These are phyloP conservation scores for Citrus cavaleriei DNA, from an alignment of 345 rosid genomes.

Conservation along the genomic window DNA sequence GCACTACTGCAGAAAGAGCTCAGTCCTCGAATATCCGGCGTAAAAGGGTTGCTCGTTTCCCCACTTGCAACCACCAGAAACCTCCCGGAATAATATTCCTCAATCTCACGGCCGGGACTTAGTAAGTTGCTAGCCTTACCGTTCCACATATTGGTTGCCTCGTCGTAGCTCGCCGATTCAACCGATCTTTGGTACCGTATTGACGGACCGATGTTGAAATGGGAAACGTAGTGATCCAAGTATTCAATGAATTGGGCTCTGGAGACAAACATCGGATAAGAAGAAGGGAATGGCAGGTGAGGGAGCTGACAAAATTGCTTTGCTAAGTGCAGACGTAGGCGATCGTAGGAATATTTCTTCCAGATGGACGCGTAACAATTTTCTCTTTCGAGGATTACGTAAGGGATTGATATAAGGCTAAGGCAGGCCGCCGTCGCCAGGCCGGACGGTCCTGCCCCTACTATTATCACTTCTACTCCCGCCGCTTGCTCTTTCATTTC, in stretches of 20 bases:
- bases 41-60: slow-evolving; percentile 39
- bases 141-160: slow-evolving; percentile 34
- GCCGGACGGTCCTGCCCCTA: slow-evolving; percentile 85
- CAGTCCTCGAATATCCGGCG: slow-evolving; percentile 49
- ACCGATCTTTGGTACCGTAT: slow-evolving; percentile 37
- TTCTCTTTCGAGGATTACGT: slow-evolving; percentile 62
- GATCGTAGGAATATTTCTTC: slow-evolving; percentile 64
- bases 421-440: slow-evolving; percentile 68
- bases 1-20: slow-evolving; percentile 5
- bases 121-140: slow-evolving; percentile 37
- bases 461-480: slow-evolving; percentile 28
- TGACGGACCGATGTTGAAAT: slow-evolving; percentile 46
- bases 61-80: slow-evolving; percentile 72
- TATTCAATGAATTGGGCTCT: slow-evolving; percentile 49
- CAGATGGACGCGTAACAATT: slow-evolving; percentile 64
- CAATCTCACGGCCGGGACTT: slow-evolving; percentile 31
- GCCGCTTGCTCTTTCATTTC: slow-evolving; percentile 24
- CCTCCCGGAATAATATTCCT: slow-evolving; percentile 43
- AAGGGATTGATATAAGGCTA: slow-evolving; percentile 46
- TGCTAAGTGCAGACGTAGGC: slow-evolving; percentile 67
- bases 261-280: slow-evolving; percentile 42
- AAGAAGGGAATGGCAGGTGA: slow-evolving; percentile 42
- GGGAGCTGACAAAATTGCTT: slow-evolving; percentile 65
- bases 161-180: slow-evolving; percentile 45
- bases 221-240: slow-evolving; percentile 52